phyloP scores from a whole-genome alignment of 2,329 filamentous ascomycete genomes.

The Balansia obtecta region DNA sequence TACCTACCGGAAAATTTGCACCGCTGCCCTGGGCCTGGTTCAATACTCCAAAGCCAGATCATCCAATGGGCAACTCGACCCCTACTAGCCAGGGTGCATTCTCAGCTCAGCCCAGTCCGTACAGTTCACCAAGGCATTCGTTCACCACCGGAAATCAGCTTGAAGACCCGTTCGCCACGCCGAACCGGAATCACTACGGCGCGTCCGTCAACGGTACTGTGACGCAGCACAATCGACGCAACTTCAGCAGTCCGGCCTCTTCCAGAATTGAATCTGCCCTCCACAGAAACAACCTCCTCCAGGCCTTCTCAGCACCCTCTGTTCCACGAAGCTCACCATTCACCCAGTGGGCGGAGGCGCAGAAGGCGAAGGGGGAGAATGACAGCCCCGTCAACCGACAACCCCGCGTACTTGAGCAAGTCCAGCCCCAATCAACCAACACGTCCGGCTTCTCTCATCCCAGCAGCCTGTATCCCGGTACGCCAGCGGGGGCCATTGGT shows the following conservation, averaged over 20 bases:
- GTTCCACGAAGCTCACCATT: constrained; percentile 19
- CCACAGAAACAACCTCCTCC: constrained; percentile 23
- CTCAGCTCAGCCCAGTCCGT: constrained; percentile 13
- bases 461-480: constrained; percentile 39
- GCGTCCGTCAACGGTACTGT: not conserved
- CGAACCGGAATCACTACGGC: constrained; percentile 9
- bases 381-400: constrained; percentile 12
- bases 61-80: constrained; percentile 10
- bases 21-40: constrained; percentile 41
- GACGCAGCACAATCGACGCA: constrained; percentile 2
- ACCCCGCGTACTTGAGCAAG: constrained; percentile 6
- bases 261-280: constrained; percentile 13
- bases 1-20: constrained; percentile 20
- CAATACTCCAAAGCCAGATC: constrained; percentile 21
- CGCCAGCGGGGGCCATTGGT: constrained; percentile 20
- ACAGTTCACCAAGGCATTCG: constrained; percentile 11
- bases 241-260: constrained; percentile 2
- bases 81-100: constrained; percentile 15
- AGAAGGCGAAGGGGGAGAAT: constrained; percentile 9
- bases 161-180: constrained; percentile 22
- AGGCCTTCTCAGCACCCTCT: constrained; percentile 18
- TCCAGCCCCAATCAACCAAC: constrained; percentile 15
- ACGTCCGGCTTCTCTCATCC: constrained; percentile 31
- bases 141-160: constrained; percentile 8
- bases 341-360: constrained; percentile 18